phyloP scores from a whole-genome alignment of 768 basidiomycete species.

The Mycena indigotica region DNA sequence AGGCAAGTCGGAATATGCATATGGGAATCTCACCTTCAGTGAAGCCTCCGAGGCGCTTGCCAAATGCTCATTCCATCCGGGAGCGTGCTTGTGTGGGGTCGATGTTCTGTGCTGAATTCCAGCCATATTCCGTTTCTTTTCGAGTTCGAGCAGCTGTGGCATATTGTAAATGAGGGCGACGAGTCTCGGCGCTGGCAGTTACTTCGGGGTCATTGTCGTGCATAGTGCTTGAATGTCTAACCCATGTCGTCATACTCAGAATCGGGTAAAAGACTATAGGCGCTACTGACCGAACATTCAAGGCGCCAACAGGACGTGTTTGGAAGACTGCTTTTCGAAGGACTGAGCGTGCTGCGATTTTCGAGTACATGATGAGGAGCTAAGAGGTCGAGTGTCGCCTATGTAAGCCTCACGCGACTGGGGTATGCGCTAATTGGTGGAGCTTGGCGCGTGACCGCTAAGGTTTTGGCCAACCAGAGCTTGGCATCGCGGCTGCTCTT shows the following conservation, averaged over 20 bases:
- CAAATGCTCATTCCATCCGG: conserved; percentile 73
- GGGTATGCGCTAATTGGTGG: neutral
- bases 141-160: conserved; percentile 48
- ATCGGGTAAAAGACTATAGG: no score
- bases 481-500: neutral
- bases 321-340: conserved; percentile 11
- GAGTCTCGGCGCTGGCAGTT: conserved; percentile 1
- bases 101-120: conserved; percentile 48
- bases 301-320: conserved; percentile 1
- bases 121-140: conserved; percentile 55
- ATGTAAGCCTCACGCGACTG: neutral
- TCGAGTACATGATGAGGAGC: conserved; percentile 25
- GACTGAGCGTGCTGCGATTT: conserved; percentile 18
- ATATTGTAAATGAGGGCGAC: neutral
- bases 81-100: conserved; percentile 53
- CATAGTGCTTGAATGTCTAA: conserved; percentile 45
- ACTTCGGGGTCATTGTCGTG: conserved; percentile 63
- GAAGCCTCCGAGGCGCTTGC: conserved; percentile 66
- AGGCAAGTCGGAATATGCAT: neutral
- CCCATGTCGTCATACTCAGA: neutral
- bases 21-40: no score
- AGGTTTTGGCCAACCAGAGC: no score
- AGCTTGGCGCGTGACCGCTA: neutral
- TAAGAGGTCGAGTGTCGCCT: neutral
- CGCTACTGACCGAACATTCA: conserved; percentile 27